Base-by-base conservation (phyloP, 768 basidiomycete species). In the Hypholoma sublateritium region DNA sequence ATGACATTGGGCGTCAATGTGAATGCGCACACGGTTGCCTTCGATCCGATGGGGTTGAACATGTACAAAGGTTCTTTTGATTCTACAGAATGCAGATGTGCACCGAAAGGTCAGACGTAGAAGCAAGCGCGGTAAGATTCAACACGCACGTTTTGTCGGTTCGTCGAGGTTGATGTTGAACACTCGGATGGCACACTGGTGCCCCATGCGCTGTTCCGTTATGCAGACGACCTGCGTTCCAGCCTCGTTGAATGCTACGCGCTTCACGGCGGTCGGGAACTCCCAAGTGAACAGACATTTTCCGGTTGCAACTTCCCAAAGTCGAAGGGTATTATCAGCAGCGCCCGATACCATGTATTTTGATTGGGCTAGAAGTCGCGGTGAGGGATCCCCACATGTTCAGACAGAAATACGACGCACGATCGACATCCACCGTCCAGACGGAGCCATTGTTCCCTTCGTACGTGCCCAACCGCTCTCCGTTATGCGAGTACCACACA, bases 401-500 rank as follows among this genome's bases (percentile, higher is more conserved):
- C 21, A 19, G 42, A 53, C 39, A 37, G 46, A 17, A 50, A 35
- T 13, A 45, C 42, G 57, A 78, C 92, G 74, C 74, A 97, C 95
- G 87, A 79, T 99, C 97, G 51, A 93, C 86, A 72, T 96, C 95
- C 62, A 95, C 85, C 50, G 95, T 95, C 97, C 97, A 98, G 24
- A 99, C 91, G 0, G 91, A 81, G 55, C 97, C 97, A 67, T 98
- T 99, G 73, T 97, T 87, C 39, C 95, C 97, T 45, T 92, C 86
- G 69, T 97, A 98, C 57, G 97, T 99, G 35, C 97, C 97, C 65
- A 99, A 74, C 57, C 97, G 82, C 78, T 98, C 97, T 50, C 97
- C 97, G 66, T 99, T 99, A 66, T 96, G 93, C 12, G 95, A 88
- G 72, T 83, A 97, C 96, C 96, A 98, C 50, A 93, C 95, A 69